Percentiles rank a stretch among this genome's conserved stretches.
Evolutionary conservation across 768 basidiomycete species (phyloP).

Genomic region (Phlegmacium glaucopus): DNA sequence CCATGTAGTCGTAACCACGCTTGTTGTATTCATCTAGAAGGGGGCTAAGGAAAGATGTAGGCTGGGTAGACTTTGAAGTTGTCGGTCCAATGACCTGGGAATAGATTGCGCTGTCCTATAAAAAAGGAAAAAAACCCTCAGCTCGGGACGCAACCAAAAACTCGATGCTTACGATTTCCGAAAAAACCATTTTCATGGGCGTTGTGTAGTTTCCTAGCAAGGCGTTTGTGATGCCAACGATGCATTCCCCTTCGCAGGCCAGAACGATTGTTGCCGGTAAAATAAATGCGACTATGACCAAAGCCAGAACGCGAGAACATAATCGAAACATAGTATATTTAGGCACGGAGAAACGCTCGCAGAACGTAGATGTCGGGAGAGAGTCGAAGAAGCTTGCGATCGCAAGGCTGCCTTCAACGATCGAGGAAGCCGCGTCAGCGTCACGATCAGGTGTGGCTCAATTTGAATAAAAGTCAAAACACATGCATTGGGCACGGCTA

Average conservation of each 20-base stretch:
- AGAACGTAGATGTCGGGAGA: background rate
- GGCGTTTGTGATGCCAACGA: slow-evolving; percentile 52
- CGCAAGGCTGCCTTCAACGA: no score
- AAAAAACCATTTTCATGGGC: slow-evolving; percentile 36
- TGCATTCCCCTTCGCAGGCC: slow-evolving; percentile 74
- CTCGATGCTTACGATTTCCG: slow-evolving; percentile 37
- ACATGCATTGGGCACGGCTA: background rate
- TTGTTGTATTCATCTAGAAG: slow-evolving; percentile 44
- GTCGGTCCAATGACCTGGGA: slow-evolving; percentile 8
- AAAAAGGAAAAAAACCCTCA: background rate
- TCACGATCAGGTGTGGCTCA: background rate
- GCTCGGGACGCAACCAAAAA: background rate
- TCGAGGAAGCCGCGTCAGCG: background rate
- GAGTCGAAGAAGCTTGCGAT: background rate
- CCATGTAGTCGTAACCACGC: slow-evolving; percentile 39
- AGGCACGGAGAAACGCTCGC: background rate
- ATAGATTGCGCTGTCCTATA: slow-evolving; percentile 19
- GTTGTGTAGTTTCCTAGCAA: slow-evolving; percentile 48
- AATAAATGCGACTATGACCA: slow-evolving; percentile 21
- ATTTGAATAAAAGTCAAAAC: background rate
- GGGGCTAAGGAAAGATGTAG: slow-evolving; percentile 39
- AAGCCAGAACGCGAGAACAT: slow-evolving; percentile 8
- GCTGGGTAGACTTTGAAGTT: slow-evolving; percentile 5
- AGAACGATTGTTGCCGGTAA: slow-evolving; percentile 34
- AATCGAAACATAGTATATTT: background rate